Evolutionary conservation across 2,329 filamentous ascomycete species (phyloP).

Genomic region (Venturia effusa): DNA sequence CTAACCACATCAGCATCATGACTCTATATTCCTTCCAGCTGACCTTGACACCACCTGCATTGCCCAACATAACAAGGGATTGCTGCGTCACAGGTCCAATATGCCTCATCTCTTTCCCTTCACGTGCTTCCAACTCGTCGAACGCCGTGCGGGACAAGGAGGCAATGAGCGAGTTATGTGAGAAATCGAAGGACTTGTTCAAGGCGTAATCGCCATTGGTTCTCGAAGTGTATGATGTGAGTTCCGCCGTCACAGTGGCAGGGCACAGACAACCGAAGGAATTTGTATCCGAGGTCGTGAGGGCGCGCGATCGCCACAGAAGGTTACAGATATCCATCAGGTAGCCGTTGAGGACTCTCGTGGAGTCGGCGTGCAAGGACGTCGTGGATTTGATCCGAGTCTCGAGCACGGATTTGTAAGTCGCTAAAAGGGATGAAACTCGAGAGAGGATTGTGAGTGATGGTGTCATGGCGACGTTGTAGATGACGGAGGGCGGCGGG

Average conservation of each 20-base stretch:
- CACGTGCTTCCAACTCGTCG: slow-evolving; percentile 32
- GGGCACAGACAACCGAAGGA: slow-evolving; percentile 43
- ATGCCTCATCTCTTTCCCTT: slow-evolving; percentile 21
- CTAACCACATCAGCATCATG: slow-evolving; percentile 58
- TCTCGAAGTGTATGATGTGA: slow-evolving; percentile 30
- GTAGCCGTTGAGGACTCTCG: slow-evolving; percentile 65
- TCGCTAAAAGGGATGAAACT: slow-evolving; percentile 7
- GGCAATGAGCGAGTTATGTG: slow-evolving; percentile 34
- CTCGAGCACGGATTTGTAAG: slow-evolving; percentile 6
- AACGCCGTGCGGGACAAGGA: slow-evolving; percentile 38
- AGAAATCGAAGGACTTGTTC: slow-evolving; percentile 34
- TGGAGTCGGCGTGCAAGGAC: slow-evolving; percentile 21
- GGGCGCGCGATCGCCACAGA: slow-evolving; percentile 65
- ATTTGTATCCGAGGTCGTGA: slow-evolving; percentile 54
- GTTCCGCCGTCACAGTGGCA: slow-evolving; percentile 29
- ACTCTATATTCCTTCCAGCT: slow-evolving; percentile 67
- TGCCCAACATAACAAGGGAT: slow-evolving; percentile 51
- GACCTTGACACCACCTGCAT: slow-evolving; percentile 54
- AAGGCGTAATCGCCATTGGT: slow-evolving; percentile 29
- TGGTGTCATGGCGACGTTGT: slow-evolving; percentile 1
- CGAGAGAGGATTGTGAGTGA: slow-evolving; percentile 4
- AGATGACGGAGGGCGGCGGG: not conserved
- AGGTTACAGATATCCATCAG: slow-evolving; percentile 83
- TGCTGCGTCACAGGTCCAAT: slow-evolving; percentile 54
- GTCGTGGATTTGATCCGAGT: slow-evolving; percentile 16